Conservation (phyloP, 176 grass and related monocot genomes). For the Cenchrus purpureus region DNA sequence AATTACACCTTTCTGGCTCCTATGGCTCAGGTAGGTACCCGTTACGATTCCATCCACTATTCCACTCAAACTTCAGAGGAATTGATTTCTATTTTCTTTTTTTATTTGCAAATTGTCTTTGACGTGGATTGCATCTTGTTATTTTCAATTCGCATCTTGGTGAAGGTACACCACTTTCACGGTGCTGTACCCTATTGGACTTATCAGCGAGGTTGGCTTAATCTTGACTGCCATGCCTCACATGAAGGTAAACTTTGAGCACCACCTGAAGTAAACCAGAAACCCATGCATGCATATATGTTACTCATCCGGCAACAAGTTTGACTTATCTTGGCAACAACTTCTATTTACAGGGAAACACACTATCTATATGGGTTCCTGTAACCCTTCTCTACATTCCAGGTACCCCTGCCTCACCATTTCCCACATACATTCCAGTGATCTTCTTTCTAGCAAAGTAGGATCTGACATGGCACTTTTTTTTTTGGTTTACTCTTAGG, state of each 20-base stretch:
- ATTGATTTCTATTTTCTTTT: no score
- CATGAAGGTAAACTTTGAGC: constrained; percentile 30
- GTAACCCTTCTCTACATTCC: constrained; percentile 40
- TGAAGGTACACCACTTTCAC: constrained; percentile 21
- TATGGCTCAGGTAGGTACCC: constrained; percentile 65
- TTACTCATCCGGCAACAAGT: not conserved
- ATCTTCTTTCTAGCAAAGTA: no score
- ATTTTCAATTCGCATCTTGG: no score
- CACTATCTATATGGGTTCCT: not conserved
- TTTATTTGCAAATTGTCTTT: no score
- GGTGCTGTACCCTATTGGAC: not conserved
- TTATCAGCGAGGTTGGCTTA: constrained; percentile 26
- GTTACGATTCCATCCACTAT: no score
- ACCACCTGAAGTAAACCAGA: no score
- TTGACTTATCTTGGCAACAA: not conserved
- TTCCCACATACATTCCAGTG: no score
- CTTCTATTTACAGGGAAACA: no score
- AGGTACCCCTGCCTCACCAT: constrained; percentile 17
- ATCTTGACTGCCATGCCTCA: constrained; percentile 3
- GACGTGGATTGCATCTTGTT: no score
- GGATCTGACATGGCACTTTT: no score
- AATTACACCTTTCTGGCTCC: constrained; percentile 54
- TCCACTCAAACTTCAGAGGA: no score
- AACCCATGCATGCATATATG: no score
- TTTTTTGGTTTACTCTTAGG: not conserved